Base-by-base conservation (phyloP, 306 rosid species). In the Heteromeles arbutifolia region DNA sequence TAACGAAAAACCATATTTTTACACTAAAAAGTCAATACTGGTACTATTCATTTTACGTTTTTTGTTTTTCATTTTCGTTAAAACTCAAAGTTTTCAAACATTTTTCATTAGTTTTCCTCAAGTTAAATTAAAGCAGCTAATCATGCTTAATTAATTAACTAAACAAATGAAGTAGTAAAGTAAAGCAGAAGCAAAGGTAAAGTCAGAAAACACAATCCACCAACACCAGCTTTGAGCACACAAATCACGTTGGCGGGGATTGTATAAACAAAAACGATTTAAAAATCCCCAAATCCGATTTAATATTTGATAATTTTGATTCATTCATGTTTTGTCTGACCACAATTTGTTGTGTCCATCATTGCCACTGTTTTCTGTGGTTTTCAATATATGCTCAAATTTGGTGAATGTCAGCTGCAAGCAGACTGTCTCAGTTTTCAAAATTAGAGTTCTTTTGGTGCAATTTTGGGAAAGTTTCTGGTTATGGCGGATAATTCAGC, bases 401-500 rank as follows among this genome's bases (percentile, higher is more conserved):
- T 21, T 21, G 15, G 15, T 26, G 45, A 68, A 50, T 57, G 54
- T 31, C 56, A 72, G 67, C 68, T 64, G 28, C 41, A 12, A 57
- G 37, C 43, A 22, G 29, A 67, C 25, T 26, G 26, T 50, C 69
- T 18, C 22, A 21, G 8, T 67, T 25, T 43, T 24, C 50, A 8
- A 25, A 10, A 24, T 52, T 73, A 78, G 65, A 81, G 52, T 73
- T 78, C 52, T 78, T 34, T 43, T 28, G 78, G 44, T 67, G 25
- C 32, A 24, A 11, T 62, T 57, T 68, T n/a, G 13, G 21, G 5
- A 44, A n/a, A 59, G 63, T 65, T 72, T 45, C 39, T 66, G 65
- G 69, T 9, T 82, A 67, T 78, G 59, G 88, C 87, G 93, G 91
- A 85, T 64, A 82, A 37, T 72, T 80, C 81, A 70, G 86, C 45